Conservation (phyloP, 768 basidiomycete species). For the Suillus variegatus region DNA sequence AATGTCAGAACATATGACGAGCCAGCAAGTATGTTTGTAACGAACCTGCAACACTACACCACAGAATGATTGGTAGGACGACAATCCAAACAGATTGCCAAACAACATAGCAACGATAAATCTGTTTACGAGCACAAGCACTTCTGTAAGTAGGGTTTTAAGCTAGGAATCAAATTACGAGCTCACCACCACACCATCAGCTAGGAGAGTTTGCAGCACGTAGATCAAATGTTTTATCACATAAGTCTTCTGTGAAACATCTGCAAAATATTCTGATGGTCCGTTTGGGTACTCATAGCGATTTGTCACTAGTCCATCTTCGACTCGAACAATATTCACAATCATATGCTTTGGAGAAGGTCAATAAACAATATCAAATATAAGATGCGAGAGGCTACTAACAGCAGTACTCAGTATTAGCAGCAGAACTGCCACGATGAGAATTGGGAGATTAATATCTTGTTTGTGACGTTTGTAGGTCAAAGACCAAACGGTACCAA, state of each 20-base stretch:
- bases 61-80: conserved; percentile 11
- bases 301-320: conserved; percentile 21
- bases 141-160: neutral
- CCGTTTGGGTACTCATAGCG: conserved; percentile 21
- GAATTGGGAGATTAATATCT: conserved; percentile 16
- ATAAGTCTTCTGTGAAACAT: conserved; percentile 22
- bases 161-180: too few relatives aligned
- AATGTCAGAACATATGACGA: neutral
- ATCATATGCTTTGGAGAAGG: conserved; percentile 12
- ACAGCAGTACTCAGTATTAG: conserved; percentile 25
- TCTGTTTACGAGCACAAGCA: conserved; percentile 2
- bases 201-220: conserved; percentile 13
- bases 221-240: conserved; percentile 26
- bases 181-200: conserved; percentile 10
- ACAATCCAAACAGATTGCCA: conserved; percentile 15
- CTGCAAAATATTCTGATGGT: conserved; percentile 23
- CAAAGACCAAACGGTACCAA: conserved; percentile 28
- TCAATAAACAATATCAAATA: neutral
- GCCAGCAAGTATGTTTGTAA: neutral
- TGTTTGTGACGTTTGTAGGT: conserved; percentile 6
- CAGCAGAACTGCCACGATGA: conserved; percentile 18
- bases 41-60: conserved; percentile 11
- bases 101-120: conserved; percentile 17
- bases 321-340: conserved; percentile 16
- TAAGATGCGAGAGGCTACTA: conserved; percentile 5